Percentiles rank a stretch among this genome's conserved stretches.
phyloP scores from a whole-genome alignment of 2,329 filamentous ascomycete genomes.

The Pseudonectria foliicola region DNA sequence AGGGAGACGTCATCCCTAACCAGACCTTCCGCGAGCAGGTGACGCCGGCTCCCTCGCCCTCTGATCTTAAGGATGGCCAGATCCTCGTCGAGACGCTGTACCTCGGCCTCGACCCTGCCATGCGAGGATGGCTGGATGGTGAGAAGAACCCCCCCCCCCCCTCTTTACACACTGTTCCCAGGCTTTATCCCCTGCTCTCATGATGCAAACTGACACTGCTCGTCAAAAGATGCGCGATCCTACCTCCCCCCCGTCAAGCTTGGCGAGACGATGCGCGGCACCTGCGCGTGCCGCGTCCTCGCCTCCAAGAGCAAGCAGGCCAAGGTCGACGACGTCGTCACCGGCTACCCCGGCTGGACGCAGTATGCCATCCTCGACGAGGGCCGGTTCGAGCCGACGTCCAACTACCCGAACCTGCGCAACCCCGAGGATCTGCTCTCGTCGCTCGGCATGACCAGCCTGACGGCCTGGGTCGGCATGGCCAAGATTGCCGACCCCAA shows the following conservation, averaged over 20 bases:
- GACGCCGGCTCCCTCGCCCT: conserved; percentile 41
- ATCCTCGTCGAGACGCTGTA: conserved; percentile 56
- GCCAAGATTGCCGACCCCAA: conserved; percentile 60
- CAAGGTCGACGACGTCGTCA: conserved; percentile 51
- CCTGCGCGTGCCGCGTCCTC: conserved; percentile 52
- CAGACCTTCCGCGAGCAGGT: conserved; percentile 54
- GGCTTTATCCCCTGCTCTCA: not conserved
- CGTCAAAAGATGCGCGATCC: conserved; percentile 36
- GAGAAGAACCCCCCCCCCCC: no score
- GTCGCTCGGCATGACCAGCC: conserved; percentile 57
- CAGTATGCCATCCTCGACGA: conserved; percentile 55
- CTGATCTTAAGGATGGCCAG: conserved; percentile 55
- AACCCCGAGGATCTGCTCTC: conserved; percentile 54
- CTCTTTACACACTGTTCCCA: not conserved
- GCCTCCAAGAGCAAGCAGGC: conserved; percentile 50
- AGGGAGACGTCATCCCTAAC: conserved; percentile 52
- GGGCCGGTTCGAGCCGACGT: conserved; percentile 38
- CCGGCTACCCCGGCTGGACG: conserved; percentile 53
- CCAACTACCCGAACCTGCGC: conserved; percentile 33
- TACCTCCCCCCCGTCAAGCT: conserved; percentile 64
- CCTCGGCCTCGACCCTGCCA: conserved; percentile 66
- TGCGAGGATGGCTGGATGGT: conserved; percentile 65
- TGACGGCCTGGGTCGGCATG: conserved; percentile 74
- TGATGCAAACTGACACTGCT: not conserved
- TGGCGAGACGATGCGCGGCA: conserved; percentile 62